Base-by-base conservation (phyloP, 345 rosid species). In the Lepidium sativum region DNA sequence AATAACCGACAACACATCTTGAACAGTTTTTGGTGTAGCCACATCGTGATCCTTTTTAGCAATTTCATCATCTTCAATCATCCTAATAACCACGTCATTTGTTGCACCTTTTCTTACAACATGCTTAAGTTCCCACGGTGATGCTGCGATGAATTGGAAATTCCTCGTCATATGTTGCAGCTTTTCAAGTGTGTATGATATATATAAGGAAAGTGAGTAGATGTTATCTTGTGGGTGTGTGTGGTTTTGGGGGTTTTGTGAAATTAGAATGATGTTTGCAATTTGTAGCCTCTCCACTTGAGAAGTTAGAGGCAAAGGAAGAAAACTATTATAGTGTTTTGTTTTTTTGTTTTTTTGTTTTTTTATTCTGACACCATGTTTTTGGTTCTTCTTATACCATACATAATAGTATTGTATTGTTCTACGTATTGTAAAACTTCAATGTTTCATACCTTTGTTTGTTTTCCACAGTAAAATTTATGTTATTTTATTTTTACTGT, bases 171-270 rank as follows among this genome's bases (percentile, higher is more conserved):
- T n/a, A n/a, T n/a, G n/a, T n/a, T n/a, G n/a, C n/a, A n/a, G n/a
- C n/a, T n/a, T n/a, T n/a, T n/a, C n/a, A 25, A 69, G 9, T 60
- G 37, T 38, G 31, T 18, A 50, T 37, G 21, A 33, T 60, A 33
- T 70, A 70, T 70, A 69, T 61, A 61, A 62, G 50, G 48, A 44
- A 23, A 48, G 31, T 55, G 63, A 55, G 70, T 63, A 55, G 70
- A 56, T 64, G 48, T 29, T 38, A 45, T 15, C 47, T 54, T 45
- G 11, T 8, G 44, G 14, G 9, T 17, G 59, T 70, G 63, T 57
- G 51, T 63, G n/a, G n/a, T n/a, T n/a, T n/a, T n/a, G n/a, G n/a
- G 63, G 62, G 63, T 57, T 23, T 23, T 23, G 2, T 69, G 55
- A 14, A 63, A 18, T 45, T 54, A 23, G 69, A 54, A 54, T 47